phyloP scores from a whole-genome alignment of 768 basidiomycete genomes.

The Pleurotus platypus region DNA sequence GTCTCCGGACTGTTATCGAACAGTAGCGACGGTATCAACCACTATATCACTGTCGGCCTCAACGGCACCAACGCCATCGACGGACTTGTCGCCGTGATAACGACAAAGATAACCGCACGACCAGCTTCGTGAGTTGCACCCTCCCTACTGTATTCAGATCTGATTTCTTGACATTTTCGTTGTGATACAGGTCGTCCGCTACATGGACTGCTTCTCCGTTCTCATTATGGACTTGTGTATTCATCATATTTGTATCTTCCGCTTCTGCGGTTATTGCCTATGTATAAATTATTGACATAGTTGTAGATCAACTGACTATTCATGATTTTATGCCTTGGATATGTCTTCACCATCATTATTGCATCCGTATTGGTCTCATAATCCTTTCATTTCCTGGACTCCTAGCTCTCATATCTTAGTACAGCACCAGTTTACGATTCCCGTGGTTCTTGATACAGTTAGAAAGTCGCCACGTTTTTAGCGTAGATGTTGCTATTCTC shows the following conservation, averaged over 20 bases:
- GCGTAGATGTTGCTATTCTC: no score
- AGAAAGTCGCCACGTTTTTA: no score
- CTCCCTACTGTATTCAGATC: neutral
- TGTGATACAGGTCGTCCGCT: neutral
- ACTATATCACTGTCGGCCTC: slow-evolving; percentile 49
- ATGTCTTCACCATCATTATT: no score
- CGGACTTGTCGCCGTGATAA: slow-evolving; percentile 78
- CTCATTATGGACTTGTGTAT: neutral
- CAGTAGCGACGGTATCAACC: slow-evolving; percentile 67
- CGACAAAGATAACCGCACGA: slow-evolving; percentile 55
- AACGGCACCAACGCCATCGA: slow-evolving; percentile 67
- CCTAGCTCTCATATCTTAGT: no score
- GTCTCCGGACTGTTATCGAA: slow-evolving; percentile 69
- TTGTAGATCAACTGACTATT: neutral
- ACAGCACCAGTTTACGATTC: no score
- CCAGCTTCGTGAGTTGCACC: slow-evolving; percentile 18
- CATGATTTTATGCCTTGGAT: neutral
- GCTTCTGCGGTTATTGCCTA: neutral
- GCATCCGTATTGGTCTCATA: no score
- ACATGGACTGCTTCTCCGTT: neutral
- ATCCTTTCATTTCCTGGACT: no score
- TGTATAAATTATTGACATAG: no score
- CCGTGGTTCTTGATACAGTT: no score
- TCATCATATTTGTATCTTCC: neutral
- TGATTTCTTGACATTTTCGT: neutral